phyloP scores from a whole-genome alignment of 1,284 basidiomycete genomes.

The Termitomyces sp. region DNA sequence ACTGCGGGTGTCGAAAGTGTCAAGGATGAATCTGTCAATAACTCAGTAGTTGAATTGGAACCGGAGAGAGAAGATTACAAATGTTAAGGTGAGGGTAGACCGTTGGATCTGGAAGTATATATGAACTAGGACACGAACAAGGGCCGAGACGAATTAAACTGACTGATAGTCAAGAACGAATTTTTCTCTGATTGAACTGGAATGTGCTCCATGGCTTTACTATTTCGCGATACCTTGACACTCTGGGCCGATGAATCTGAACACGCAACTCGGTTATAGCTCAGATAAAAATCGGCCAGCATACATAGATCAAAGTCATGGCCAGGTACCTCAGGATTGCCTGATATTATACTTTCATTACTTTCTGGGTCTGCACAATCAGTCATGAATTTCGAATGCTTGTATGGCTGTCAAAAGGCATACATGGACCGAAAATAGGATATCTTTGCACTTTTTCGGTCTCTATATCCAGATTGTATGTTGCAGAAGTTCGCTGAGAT shows the following conservation, averaged over 20 bases:
- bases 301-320: conserved; percentile 17
- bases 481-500: background rate
- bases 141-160: background rate
- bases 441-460: background rate
- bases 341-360: background rate
- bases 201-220: background rate
- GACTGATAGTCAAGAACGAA: background rate
- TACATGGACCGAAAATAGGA: background rate
- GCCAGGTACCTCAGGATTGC: background rate
- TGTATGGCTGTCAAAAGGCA: background rate
- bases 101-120: conserved; percentile 21
- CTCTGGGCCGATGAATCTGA: background rate
- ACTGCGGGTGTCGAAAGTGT: background rate
- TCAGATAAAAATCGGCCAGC: background rate
- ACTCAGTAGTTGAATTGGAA: background rate
- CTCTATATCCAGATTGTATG: background rate
- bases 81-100: conserved; percentile 26
- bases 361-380: background rate
- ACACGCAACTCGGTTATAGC: background rate
- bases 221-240: background rate
- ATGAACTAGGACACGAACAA: too few species aligned
- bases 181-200: background rate
- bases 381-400: background rate
- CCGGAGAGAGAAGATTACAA: too few species aligned
- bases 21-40: background rate